Evolutionary conservation across 2,329 filamentous ascomycete species (phyloP), one percentile per base, ranked within the genome.

Genomic region (Xylaria multiplex): DNA sequence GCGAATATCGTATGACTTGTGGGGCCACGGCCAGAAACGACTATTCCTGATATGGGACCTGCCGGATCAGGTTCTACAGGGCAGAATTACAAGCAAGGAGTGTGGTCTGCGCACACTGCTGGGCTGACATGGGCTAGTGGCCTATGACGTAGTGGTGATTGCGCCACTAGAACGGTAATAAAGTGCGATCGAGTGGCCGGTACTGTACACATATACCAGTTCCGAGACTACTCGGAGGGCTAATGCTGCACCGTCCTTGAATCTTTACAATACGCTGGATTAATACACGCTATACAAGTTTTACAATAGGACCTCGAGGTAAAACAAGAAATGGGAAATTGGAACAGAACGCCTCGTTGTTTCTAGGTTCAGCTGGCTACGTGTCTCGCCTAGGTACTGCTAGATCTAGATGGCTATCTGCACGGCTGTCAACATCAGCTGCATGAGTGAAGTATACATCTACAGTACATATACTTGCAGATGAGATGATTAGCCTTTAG

Each of bases 111-210:
- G 66, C 5, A 27, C 27, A 19, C 19, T 19, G 19, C 19, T 19
- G 19, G 19, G 19, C 19, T 19, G 19, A 19, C 19, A 19, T 5
- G 27, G 27, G 27, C 27, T 27, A 5, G 27, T 3, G 59, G 16
- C 46, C 55, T 63, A 68, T 68, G 66, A 68, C 65, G 65, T 68
- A 68, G 35, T 3, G 19, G 16, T n/a, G 32, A 22, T 43, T 55
- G 66, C 59, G 62, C 66, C 66, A 65, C 58, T 56, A 66, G 66
- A 59, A 60, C 52, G 60, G 60, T 64, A 60, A 53, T 66, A 64
- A 64, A 64, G 64, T 66, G 64, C 60, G 59, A 64, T 60, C 50
- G n/a, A 50, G 22, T 46, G 60, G 24, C 22, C 16, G 16, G 19
- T 57, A 66, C 64, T 64, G 64, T 66, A 64, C 57, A 57, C 56